Conservation (phyloP, 2,329 filamentous ascomycete genomes). For the Fusarium clavum region DNA sequence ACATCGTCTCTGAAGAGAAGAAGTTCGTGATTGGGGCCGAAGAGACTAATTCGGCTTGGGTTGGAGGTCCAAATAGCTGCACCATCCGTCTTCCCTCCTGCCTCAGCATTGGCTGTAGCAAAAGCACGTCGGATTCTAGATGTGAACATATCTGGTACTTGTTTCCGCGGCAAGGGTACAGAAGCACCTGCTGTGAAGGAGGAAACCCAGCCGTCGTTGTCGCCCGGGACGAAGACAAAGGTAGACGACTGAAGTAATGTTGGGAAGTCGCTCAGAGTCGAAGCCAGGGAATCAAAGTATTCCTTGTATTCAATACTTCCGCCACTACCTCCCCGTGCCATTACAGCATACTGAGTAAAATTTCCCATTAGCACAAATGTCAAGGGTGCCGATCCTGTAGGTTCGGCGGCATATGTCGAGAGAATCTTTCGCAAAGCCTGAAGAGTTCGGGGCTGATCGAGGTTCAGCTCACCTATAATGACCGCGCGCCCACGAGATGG, state of each 20-base stretch:
- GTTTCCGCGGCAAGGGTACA: constrained; percentile 74
- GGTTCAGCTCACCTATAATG: constrained; percentile 86
- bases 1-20: constrained; percentile 90
- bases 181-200: constrained; percentile 83
- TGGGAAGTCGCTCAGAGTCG: constrained; percentile 85
- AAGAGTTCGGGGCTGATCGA: constrained; percentile 85
- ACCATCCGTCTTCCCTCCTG: constrained; percentile 60
- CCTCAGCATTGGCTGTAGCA: constrained; percentile 78
- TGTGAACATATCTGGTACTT: constrained; percentile 90
- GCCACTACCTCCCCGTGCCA: constrained; percentile 75
- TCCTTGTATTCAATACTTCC: constrained; percentile 98
- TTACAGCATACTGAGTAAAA: constrained; percentile 76
- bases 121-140: constrained; percentile 86
- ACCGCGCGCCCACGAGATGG: constrained; percentile 68
- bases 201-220: constrained; percentile 97
- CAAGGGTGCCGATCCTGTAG: constrained; percentile 75
- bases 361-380: constrained; percentile 88
- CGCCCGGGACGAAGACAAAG: constrained; percentile 93
- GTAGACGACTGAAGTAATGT: constrained; percentile 81
- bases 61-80: constrained; percentile 89
- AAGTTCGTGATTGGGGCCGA: constrained; percentile 89
- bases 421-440: constrained; percentile 85
- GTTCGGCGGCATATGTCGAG: constrained; percentile 75
- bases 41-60: constrained; percentile 83
- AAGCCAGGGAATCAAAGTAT: constrained; percentile 88